Conservation (phyloP, 2,329 filamentous ascomycete species). For the Aspergillus jensenii region DNA sequence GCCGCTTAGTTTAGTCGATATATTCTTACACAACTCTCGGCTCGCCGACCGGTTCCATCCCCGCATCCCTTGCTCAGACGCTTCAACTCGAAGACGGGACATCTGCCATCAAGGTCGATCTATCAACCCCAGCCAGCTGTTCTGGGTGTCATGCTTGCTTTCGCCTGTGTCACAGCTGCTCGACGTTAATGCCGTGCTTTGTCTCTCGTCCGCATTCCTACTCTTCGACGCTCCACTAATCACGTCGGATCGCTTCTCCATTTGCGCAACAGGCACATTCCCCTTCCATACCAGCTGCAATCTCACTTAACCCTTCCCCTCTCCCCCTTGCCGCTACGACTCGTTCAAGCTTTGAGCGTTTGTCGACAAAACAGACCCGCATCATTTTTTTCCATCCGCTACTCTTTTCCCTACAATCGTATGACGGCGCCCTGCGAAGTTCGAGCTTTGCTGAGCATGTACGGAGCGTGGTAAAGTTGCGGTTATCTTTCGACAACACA, state of each 20-base stretch:
- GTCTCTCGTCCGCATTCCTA: constrained; percentile 38
- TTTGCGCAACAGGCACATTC: constrained; percentile 37
- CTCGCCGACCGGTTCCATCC: not conserved
- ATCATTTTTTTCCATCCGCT: constrained; percentile 13
- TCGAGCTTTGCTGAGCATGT: constrained; percentile 42
- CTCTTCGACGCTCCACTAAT: constrained; percentile 35
- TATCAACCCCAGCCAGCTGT: constrained; percentile 17
- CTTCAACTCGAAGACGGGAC: constrained; percentile 4
- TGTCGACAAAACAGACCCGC: constrained; percentile 22
- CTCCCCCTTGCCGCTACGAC: constrained; percentile 35
- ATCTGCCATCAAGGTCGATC: constrained; percentile 17
- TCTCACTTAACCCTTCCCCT: constrained; percentile 24
- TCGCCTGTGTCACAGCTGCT: constrained; percentile 39
- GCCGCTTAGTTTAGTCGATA: constrained; percentile 12
- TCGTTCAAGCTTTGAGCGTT: constrained; percentile 30
- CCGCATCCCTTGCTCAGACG: not conserved
- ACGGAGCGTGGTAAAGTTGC: constrained; percentile 42
- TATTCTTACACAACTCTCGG: constrained; percentile 13
- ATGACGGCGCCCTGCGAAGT: constrained; percentile 38
- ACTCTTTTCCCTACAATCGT: constrained; percentile 29
- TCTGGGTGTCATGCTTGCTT: constrained; percentile 34
- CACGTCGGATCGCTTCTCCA: constrained; percentile 24
- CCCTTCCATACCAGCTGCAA: constrained; percentile 27
- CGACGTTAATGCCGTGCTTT: constrained; percentile 36
- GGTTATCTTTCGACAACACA: constrained; percentile 24